Evolutionary conservation across 2,329 filamentous ascomycete species (phyloP).

Genomic region (Trichoderma citrinoviride): DNA sequence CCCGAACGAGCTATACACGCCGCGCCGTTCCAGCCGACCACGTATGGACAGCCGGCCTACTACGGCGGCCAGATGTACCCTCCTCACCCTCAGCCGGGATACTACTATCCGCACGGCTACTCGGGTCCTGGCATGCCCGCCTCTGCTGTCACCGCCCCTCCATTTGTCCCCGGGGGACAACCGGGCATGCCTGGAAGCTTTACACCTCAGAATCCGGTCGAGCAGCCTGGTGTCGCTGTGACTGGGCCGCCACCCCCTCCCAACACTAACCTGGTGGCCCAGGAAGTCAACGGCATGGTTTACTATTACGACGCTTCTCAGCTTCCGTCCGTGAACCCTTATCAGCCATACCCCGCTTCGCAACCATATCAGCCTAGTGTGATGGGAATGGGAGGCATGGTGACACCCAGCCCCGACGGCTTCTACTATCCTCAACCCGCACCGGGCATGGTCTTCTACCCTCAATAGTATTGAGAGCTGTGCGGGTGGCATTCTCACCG

Average conservation of each 20-base stretch:
- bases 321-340: slow-evolving; percentile 53
- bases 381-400: slow-evolving; percentile 75
- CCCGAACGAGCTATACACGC: slow-evolving; percentile 91
- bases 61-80: slow-evolving; percentile 46
- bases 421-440: slow-evolving; percentile 67
- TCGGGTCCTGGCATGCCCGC: slow-evolving; percentile 52
- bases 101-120: slow-evolving; percentile 65
- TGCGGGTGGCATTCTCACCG: slow-evolving; percentile 24
- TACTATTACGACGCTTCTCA: slow-evolving; percentile 89
- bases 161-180: slow-evolving; percentile 57
- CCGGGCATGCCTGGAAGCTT: slow-evolving; percentile 43
- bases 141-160: slow-evolving; percentile 45
- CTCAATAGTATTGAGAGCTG: slow-evolving; percentile 47
- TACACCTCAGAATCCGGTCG: slow-evolving; percentile 43
- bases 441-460: slow-evolving; percentile 59
- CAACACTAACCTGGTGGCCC: slow-evolving; percentile 59
- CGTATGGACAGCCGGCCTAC: slow-evolving; percentile 58
- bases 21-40: slow-evolving; percentile 78
- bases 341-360: slow-evolving; percentile 47
- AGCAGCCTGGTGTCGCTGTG: slow-evolving; percentile 37
- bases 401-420: slow-evolving; percentile 63
- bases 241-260: slow-evolving; percentile 29
- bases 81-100: slow-evolving; percentile 51
- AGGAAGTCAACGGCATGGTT: slow-evolving; percentile 93
- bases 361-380: slow-evolving; percentile 56